Base-by-base conservation (phyloP, 495 filamentous ascomycete species). In the Penicillium antarcticum region DNA sequence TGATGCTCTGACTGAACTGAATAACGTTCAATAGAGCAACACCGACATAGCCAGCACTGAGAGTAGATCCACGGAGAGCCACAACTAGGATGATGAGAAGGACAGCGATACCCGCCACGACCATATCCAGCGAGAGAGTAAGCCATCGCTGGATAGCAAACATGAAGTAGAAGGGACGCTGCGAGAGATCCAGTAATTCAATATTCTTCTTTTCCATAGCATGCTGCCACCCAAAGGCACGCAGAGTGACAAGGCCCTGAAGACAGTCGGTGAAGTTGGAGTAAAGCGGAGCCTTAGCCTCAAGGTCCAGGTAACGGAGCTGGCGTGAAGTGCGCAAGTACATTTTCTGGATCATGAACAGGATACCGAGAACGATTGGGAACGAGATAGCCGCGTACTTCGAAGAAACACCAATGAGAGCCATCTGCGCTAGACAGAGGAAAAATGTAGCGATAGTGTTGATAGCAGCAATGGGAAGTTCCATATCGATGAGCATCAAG, bases 251-350 rank as follows among this genome's bases (percentile, higher is more conserved):
- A 5, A 80, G 61, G 1, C 77, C 77, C 35, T 71, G 64, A 12
- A 78, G 55, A 10, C 69, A 72, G 42, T 87, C 84, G 17, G 79
- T 68, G 42, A 86, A 84, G 37, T 79, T 75, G 0, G 81, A 77
- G 48, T 78, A 84, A 1, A 86, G 65, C 2, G 82, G 80, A 4
- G 82, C 73, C 58, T 83, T 81, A 12, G 79, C 72, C 63, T 86
- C 83, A 7, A 86, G 69, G 26, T 87, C 84, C 17, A 87, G 65
- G 37, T 83, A 70, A 31, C 84, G 80, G 5, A 87, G 62, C 55
- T 86, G 84, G 3, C 83, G 77, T 2, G 83, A 86, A 1, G 84
- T 87, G 10, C 79, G 73, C 4, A 88, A 71, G 51, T 88, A 88
- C 32, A 79, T 65, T 45, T 78, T 80, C 53, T 86, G 81, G 5